Evolutionary conservation across 495 filamentous ascomycete genomes (phyloP).

Genomic region (Aspergillus steynii): DNA sequence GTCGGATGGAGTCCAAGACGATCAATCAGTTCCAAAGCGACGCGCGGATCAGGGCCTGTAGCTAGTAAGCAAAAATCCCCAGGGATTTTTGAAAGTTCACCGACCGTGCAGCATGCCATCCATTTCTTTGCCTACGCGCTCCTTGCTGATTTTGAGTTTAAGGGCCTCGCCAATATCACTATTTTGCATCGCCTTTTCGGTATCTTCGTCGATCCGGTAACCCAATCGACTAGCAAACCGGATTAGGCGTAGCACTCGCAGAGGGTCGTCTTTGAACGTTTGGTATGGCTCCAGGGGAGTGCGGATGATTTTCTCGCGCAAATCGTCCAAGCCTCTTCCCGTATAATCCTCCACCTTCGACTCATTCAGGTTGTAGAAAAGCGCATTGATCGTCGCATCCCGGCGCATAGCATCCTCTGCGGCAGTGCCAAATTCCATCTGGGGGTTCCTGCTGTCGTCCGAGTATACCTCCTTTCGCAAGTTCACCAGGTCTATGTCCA

Average conservation of each 20-base stretch:
- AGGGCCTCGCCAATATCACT: constrained; percentile 70
- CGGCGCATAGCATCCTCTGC: constrained; percentile 86
- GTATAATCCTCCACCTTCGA: constrained; percentile 81
- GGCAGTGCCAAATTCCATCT: constrained; percentile 91
- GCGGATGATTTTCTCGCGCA: constrained; percentile 69
- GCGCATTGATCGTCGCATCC: constrained; percentile 92
- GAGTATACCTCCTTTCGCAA: constrained; percentile 88
- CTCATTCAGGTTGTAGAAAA: constrained; percentile 90
- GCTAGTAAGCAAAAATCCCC: constrained; percentile 1
- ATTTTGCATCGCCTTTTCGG: constrained; percentile 74
- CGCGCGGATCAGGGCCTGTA: constrained; percentile 66
- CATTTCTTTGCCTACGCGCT: constrained; percentile 79
- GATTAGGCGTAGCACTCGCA: constrained; percentile 85
- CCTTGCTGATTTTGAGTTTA: constrained; percentile 87
- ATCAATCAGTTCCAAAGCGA: constrained; percentile 71
- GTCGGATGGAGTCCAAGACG: constrained; percentile 71
- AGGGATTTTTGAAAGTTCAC: constrained; percentile 11
- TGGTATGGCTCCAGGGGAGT: constrained; percentile 88
- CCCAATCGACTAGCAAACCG: constrained; percentile 84
- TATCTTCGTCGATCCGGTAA: constrained; percentile 70
- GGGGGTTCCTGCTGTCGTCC: constrained; percentile 81
- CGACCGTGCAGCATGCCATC: constrained; percentile 87
- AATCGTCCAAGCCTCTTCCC: constrained; percentile 68
- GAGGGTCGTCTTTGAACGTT: constrained; percentile 93
- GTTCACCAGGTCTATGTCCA: constrained; percentile 94